These are phyloP conservation scores for Taiwanofungus camphoratus DNA, from an alignment of 1,284 basidiomycete genomes.

Conservation along the genomic window DNA sequence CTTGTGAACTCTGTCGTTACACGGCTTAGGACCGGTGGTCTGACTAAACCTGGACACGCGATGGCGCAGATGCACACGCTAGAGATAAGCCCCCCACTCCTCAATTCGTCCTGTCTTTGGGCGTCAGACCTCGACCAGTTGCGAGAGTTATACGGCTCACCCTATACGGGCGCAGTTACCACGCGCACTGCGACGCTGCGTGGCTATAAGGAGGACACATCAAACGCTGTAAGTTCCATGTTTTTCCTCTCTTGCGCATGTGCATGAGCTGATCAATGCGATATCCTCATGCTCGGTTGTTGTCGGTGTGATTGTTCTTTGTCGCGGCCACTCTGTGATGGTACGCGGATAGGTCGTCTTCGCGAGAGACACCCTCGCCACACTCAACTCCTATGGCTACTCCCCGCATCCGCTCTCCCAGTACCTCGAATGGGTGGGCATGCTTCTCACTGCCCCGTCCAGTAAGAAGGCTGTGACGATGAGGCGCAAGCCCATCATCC, in stretches of 20 bases:
- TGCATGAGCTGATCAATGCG: neutral
- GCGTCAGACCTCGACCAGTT: slow-evolving; percentile 63
- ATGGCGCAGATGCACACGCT: slow-evolving; percentile 51
- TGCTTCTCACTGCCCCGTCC: slow-evolving; percentile 36
- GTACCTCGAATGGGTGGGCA: slow-evolving; percentile 60
- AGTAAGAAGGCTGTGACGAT: slow-evolving; percentile 7
- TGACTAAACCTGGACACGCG: no score
- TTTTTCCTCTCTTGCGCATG: neutral
- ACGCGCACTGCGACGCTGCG: slow-evolving; percentile 66
- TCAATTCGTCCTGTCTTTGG: slow-evolving; percentile 78
- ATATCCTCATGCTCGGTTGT: neutral
- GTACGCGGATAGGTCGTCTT: slow-evolving; percentile 58
- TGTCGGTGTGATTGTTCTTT: slow-evolving; percentile 4
- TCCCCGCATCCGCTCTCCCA: slow-evolving; percentile 61
- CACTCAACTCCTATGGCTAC: slow-evolving; percentile 78
- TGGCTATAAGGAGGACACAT: slow-evolving; percentile 59
- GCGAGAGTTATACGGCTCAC: slow-evolving; percentile 53
- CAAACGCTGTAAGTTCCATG: slow-evolving; percentile 45
- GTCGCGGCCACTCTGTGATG: neutral
- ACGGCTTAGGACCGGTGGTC: no score
- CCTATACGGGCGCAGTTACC: slow-evolving; percentile 69
- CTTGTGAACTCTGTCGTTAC: no score
- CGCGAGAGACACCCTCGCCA: slow-evolving; percentile 39
- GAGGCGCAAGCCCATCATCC: slow-evolving; percentile 61
- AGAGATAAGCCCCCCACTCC: slow-evolving; percentile 48